phyloP scores from a whole-genome alignment of 495 filamentous ascomycete species.

The Pyrenula aspistea region DNA sequence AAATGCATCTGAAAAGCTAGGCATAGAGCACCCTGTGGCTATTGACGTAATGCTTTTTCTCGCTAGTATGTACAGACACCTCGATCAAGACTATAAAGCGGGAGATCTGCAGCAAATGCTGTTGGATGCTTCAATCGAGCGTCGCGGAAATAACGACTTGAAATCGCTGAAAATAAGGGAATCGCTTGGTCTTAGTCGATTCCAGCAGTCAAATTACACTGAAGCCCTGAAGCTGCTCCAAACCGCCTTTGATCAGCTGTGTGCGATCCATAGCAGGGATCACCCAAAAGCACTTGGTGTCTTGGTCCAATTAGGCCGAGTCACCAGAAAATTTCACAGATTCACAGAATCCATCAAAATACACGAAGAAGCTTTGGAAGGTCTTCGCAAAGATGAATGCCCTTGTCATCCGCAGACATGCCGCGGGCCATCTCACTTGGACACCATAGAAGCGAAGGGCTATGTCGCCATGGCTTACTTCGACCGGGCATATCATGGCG shows the following conservation, averaged over 20 bases:
- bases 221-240: background rate
- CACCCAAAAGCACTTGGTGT: constrained; percentile 1
- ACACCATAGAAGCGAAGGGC: constrained; percentile 19
- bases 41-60: background rate
- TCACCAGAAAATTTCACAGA: constrained; percentile 8
- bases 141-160: constrained; percentile 10
- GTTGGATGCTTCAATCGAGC: constrained; percentile 9
- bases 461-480: background rate
- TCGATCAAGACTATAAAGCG: constrained; percentile 7
- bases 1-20: constrained; percentile 8
- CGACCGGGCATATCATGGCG: too few relatives aligned
- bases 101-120: constrained; percentile 9
- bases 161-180: constrained; percentile 16
- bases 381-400: constrained; percentile 10
- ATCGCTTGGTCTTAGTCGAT: constrained; percentile 8
- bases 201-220: background rate
- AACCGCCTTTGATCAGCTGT: background rate
- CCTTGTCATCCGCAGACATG: too few relatives aligned
- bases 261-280: background rate
- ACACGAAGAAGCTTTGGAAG: constrained; percentile 13
- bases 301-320: background rate
- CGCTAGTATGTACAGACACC: constrained; percentile 9
- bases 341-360: constrained; percentile 11
- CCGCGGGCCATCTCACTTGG: constrained; percentile 17
- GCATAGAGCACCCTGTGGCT: background rate